Evolutionary conservation across 1,284 basidiomycete species (phyloP).

Genomic region (Inonotus hispidus): DNA sequence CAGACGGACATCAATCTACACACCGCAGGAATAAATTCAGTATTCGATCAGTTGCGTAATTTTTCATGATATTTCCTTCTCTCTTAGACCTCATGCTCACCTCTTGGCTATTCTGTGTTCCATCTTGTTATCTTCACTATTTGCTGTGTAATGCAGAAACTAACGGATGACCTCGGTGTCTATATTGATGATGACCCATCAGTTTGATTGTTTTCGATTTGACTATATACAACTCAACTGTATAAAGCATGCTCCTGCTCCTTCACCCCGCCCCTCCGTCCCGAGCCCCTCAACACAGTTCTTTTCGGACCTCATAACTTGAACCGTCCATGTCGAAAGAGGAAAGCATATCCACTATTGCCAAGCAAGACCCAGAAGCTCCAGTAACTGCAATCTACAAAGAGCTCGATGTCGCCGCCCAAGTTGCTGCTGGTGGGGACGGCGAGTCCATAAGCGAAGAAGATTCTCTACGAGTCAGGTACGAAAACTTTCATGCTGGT

Average conservation of each 20-base stretch:
- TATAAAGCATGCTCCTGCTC: slow-evolving; percentile 1
- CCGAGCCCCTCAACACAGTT: background rate
- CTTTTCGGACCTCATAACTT: background rate
- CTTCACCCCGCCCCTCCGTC: background rate
- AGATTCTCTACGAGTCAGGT: slow-evolving; percentile 33
- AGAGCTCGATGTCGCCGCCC: slow-evolving; percentile 44
- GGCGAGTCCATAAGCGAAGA: slow-evolving; percentile 36
- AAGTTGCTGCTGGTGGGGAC: slow-evolving; percentile 29
- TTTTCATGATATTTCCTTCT: background rate
- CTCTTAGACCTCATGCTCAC: background rate
- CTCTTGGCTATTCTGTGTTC: background rate
- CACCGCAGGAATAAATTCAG: too few relatives aligned
- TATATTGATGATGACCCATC: background rate
- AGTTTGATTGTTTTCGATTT: background rate
- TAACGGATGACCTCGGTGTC: background rate
- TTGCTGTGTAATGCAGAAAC: too few relatives aligned
- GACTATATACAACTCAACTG: background rate
- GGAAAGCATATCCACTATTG: background rate
- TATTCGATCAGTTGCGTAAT: background rate
- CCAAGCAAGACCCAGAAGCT: background rate
- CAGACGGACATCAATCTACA: too few relatives aligned
- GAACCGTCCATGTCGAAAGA: slow-evolving; percentile 4
- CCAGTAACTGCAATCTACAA: slow-evolving; percentile 20
- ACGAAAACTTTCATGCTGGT: background rate
- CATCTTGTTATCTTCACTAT: background rate